A percentile compares a stretch with the other conserved stretches of the same genome.
Evolutionary conservation across 306 rosid genomes (phyloP).

Genomic region (Macrotyloma uniflorum): DNA sequence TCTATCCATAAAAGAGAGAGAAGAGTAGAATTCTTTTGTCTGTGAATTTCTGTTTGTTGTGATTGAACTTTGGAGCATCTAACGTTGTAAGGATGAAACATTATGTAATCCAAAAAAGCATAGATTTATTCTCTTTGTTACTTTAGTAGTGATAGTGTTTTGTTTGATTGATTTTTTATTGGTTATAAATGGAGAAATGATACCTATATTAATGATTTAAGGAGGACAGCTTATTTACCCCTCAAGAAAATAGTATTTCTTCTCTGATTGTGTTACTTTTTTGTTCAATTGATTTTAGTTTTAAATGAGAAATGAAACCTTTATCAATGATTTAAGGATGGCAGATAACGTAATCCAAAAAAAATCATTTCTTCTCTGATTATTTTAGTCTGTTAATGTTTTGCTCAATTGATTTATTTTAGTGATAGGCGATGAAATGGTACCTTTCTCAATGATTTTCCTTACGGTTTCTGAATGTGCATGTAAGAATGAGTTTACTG

Average conservation of each 20-base stretch:
- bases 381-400: not conserved
- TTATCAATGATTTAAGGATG: too few relatives aligned
- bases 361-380: not conserved
- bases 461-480: not conserved
- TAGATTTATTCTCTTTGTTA: too few relatives aligned
- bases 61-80: not conserved
- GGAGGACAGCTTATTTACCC: not conserved
- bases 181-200: too few relatives aligned
- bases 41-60: not conserved
- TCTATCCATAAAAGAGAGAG: not conserved
- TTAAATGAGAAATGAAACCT: not conserved
- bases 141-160: too few relatives aligned
- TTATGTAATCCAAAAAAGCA: too few relatives aligned
- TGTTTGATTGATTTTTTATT: too few relatives aligned
- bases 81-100: not conserved
- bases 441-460: not conserved
- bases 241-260: not conserved
- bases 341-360: too few relatives aligned
- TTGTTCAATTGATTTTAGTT: conserved; percentile 8
- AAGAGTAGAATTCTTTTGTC: not conserved
- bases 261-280: not conserved
- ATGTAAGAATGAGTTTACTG: not conserved
- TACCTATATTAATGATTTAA: too few relatives aligned
- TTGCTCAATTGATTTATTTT: conserved; percentile 2
- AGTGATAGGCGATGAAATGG: not conserved